Evolutionary conservation across 805 yeast species (phyloP).

Genomic region (Saccharomycopsis oosterbeekiorum): DNA sequence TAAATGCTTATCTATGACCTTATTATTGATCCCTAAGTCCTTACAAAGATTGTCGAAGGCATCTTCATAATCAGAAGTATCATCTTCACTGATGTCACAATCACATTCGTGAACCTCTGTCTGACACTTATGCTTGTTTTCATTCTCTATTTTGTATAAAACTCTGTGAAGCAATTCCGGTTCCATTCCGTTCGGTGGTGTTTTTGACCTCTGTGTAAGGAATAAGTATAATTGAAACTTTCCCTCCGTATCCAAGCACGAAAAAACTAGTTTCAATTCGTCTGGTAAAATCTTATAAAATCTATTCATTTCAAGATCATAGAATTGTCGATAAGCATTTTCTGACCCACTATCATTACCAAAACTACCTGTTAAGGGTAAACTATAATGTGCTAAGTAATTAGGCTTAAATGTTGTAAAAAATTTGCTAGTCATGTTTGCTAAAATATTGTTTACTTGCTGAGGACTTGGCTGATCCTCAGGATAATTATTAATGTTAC

Average conservation of each 20-base stretch:
- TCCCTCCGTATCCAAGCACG: constrained; percentile 4
- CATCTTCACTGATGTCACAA: neutral
- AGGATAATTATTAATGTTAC: neutral
- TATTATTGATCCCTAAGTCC: neutral
- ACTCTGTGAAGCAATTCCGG: constrained; percentile 4
- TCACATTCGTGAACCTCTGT: neutral
- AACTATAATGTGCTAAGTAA: neutral
- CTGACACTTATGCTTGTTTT: neutral
- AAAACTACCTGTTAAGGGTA: neutral
- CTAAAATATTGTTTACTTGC: neutral
- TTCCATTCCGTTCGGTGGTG: constrained; percentile 10
- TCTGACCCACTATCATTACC: neutral
- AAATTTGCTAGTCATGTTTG: neutral
- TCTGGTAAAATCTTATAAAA: constrained; percentile 10
- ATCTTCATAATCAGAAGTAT: constrained; percentile 1
- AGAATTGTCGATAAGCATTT: constrained; percentile 5
- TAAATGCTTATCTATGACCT: constrained; percentile 1
- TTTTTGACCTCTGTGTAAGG: constrained; percentile 4
- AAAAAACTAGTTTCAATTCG: constrained; percentile 5
- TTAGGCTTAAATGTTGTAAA: neutral
- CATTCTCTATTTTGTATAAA: neutral
- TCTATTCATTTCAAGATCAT: constrained; percentile 9
- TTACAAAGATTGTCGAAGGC: constrained; percentile 2
- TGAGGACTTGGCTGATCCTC: neutral
- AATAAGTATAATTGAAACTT: constrained; percentile 9